Percentiles rank a stretch among this genome's conserved stretches.
Conservation (phyloP, 768 basidiomycete genomes). For the Termitomyces sp. region DNA sequence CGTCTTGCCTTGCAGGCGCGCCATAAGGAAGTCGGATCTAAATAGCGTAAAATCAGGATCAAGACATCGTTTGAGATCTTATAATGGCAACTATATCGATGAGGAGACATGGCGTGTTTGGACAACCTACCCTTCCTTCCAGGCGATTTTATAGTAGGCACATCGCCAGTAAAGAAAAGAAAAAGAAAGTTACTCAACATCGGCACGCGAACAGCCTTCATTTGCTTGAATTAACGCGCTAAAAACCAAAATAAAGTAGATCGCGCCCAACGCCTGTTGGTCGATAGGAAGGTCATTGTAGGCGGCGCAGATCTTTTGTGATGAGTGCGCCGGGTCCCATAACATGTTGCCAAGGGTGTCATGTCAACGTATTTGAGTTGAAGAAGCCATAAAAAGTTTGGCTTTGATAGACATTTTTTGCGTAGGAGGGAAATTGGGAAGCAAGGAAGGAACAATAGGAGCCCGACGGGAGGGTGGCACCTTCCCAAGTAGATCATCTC, state of each 20-base stretch:
- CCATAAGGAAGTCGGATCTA: conserved; percentile 44
- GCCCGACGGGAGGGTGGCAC: conserved; percentile 34
- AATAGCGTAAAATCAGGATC: conserved; percentile 39
- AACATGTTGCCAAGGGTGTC: conserved; percentile 39
- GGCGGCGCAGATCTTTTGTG: conserved; percentile 44
- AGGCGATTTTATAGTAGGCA: conserved; percentile 41
- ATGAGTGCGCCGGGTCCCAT: conserved; percentile 27
- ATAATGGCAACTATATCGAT: conserved; percentile 39
- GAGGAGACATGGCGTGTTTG: conserved; percentile 40
- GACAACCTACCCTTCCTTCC: conserved; percentile 21
- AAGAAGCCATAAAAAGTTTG: conserved; percentile 30
- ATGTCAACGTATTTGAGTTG: conserved; percentile 49
- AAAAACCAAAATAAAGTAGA: conserved; percentile 35
- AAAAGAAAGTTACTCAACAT: conserved; percentile 37
- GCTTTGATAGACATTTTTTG: conserved; percentile 27
- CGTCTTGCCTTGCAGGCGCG: conserved; percentile 37
- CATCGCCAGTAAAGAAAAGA: conserved; percentile 32
- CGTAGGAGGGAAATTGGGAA: conserved; percentile 23
- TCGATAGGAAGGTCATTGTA: conserved; percentile 48
- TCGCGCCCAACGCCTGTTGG: conserved; percentile 32
- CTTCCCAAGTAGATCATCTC: conserved; percentile 30
- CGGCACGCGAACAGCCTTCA: conserved; percentile 36
- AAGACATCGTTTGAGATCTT: conserved; percentile 49
- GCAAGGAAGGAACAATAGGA: conserved; percentile 46
- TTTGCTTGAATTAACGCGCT: conserved; percentile 35